These are phyloP conservation scores for Mortierella sp. DNA, from an alignment of 371 early-diverging fungal genomes.

Conservation along the genomic window DNA sequence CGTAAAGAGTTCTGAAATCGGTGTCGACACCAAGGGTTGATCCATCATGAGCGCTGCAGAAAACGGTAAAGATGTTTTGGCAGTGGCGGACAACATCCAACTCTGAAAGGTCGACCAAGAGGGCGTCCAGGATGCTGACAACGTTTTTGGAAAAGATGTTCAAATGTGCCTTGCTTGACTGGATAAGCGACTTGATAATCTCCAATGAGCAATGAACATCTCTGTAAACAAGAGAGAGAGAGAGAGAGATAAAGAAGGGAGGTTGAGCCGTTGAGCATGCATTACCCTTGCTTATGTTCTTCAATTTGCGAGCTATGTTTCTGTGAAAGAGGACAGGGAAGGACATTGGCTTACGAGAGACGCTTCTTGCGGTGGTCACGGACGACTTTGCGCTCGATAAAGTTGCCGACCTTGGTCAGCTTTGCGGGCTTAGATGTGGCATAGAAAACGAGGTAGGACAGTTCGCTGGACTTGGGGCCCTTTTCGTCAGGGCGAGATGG, in stretches of 20 bases:
- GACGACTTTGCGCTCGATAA: conserved; percentile 83
- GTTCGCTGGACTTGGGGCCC: conserved; percentile 85
- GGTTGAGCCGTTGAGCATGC: background rate
- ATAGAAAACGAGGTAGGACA: conserved; percentile 93
- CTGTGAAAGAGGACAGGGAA: background rate
- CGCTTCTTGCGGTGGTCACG: conserved; percentile 75
- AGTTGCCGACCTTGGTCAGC: conserved; percentile 91
- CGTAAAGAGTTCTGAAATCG: conserved; percentile 76
- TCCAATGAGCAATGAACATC: conserved; percentile 68
- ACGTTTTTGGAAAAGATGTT: conserved; percentile 85
- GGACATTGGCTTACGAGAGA: conserved; percentile 66
- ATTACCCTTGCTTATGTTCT: background rate
- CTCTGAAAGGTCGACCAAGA: conserved; percentile 56
- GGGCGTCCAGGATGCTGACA: conserved; percentile 69
- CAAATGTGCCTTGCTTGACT: conserved; percentile 81
- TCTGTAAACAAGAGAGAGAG: conserved; percentile 6
- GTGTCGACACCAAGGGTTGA: conserved; percentile 76
- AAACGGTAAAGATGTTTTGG: conserved; percentile 74
- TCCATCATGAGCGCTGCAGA: conserved; percentile 77
- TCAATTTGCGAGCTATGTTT: background rate
- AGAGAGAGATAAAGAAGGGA: background rate
- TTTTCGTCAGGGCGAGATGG: conserved; percentile 88
- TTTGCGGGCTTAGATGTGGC: conserved; percentile 93
- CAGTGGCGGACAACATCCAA: conserved; percentile 48
- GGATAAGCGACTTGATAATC: conserved; percentile 81